Base-by-base conservation (phyloP, 805 yeast genomes). In the Candida michaelii region DNA sequence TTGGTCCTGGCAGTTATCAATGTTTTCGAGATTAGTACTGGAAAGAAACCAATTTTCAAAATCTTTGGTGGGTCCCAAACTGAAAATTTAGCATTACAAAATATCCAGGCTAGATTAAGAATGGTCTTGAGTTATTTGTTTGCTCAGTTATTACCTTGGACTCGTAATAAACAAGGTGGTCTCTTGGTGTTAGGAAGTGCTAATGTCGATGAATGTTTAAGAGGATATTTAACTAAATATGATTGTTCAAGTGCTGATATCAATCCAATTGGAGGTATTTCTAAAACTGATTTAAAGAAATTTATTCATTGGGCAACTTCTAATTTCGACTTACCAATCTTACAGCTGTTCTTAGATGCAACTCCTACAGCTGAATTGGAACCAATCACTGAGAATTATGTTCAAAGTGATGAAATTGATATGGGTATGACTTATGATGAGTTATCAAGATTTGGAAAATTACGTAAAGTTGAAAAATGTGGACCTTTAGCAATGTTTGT, bases 381-480 rank as follows among this genome's bases (percentile, higher is more conserved):
- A 58, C 99, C 99, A 27, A 91, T 89, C 41, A 93, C 99, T 0
- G 82, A 85, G 50, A 75, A 80, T 43, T 91, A 93, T 54, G 95
- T 91, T 12, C 99, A 93, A 63, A 85, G 95, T 24, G 99, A 93
- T 62, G 99, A 93, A 63, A 82, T 79, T 11, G 99, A 93, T 59
- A 93, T 93, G 99, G 99, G 99, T 1, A 85, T 95, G 84, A 86
- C 97, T 0, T 93, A 93, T 56, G 95, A 90, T 50, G 99, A 93
- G 59, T 74, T 93, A 46, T 84, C 96, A 25, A 73, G 85, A 5
- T 90, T 93, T 69, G 99, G 99, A 11, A 76, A 85, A 45, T 74
- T 93, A 47, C 78, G 99, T 51, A 93, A 93, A 63, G 84, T 93
- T 36, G 88, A 87, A 37, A 90, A 90, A 66, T 87, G 96, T 66